Base-by-base conservation (phyloP, 2,329 filamentous ascomycete species). In the Xylariaceae sp. region DNA sequence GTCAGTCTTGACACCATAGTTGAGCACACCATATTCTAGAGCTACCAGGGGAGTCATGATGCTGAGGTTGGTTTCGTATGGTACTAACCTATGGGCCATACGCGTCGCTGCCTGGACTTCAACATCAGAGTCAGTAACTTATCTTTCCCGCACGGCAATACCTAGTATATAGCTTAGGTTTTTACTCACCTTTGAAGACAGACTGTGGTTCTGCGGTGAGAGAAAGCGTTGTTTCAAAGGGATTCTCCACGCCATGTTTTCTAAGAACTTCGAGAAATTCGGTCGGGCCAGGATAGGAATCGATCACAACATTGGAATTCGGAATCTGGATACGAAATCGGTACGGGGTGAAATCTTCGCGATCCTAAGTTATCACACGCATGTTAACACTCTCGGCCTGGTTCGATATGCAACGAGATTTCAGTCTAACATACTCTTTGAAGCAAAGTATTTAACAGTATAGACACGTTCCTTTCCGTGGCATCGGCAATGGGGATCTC, bases 41-140 rank as follows among this genome's bases (percentile, higher is more conserved):
- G 7, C 11, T 14, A 8, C 23, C 39, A 26, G n/a, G 29, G 21
- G 31, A 14, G 14, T 36, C 28, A 21, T 19, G 1, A 17, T 28
- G n/a, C 14, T 28, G 7, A 21, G n/a, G 19, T 17, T n/a, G 31
- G 8, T n/a, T 23, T n/a, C n/a, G 23, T 2, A 41, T 24, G 43
- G 24, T 41, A 58, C 60, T 50, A 26, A 63, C 51, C 87, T 87
- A 59, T 93, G 90, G 6, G 93, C 90, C 77, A 95, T 94, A 74
- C 95, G 85, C 45, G 93, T 94, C 37, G 97, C 92, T 9, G 92
- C 90, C 68, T 95, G 92, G 21, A 98, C 95, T 68, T 89, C 88
- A 79, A 97, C 1, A 19, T 16, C 23, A 14, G 16, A 26, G 40
- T 56, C 14, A 57, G 31, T 21, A 31, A 26, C 11, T 6, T 29